Conservation (phyloP, 352 stramenopile genomes). For the Pythium guiyangense region DNA sequence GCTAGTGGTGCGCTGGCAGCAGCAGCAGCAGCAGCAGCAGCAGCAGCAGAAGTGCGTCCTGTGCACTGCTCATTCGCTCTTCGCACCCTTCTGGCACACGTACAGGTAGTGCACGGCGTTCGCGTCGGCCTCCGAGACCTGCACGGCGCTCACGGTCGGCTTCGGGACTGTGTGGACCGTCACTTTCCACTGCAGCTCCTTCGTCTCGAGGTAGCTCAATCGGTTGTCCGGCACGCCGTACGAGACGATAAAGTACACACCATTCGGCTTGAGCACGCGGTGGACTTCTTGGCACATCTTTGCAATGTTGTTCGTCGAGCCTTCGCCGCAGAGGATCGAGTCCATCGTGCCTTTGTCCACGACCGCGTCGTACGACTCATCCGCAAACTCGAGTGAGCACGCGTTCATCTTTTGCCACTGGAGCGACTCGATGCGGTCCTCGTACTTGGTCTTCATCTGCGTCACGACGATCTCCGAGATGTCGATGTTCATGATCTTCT, state of each 20-base stretch:
- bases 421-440: conserved; percentile 88
- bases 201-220: conserved; percentile 95
- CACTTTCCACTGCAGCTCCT: conserved; percentile 94
- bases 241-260: conserved; percentile 93
- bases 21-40: too few relatives aligned
- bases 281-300: conserved; percentile 95
- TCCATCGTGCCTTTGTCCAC: conserved; percentile 96
- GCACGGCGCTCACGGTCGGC: conserved; percentile 92
- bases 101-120: conserved; percentile 97
- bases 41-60: too few relatives aligned
- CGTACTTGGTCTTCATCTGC: conserved; percentile 92
- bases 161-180: conserved; percentile 95
- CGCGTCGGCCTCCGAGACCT: conserved; percentile 90
- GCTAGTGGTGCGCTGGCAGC: background rate
- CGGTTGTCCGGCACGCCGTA: conserved; percentile 95
- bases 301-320: conserved; percentile 91
- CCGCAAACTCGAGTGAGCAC: conserved; percentile 90
- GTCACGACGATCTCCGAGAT: conserved; percentile 93
- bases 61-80: conserved; percentile 28
- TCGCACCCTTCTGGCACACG: conserved; percentile 90
- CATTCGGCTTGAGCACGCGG: conserved; percentile 93
- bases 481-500: conserved; percentile 95
- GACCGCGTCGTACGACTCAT: conserved; percentile 93
- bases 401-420: conserved; percentile 96
- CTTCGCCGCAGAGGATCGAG: conserved; percentile 94